Base-by-base conservation (phyloP, 768 basidiomycete genomes). In the Suillus paluster region DNA sequence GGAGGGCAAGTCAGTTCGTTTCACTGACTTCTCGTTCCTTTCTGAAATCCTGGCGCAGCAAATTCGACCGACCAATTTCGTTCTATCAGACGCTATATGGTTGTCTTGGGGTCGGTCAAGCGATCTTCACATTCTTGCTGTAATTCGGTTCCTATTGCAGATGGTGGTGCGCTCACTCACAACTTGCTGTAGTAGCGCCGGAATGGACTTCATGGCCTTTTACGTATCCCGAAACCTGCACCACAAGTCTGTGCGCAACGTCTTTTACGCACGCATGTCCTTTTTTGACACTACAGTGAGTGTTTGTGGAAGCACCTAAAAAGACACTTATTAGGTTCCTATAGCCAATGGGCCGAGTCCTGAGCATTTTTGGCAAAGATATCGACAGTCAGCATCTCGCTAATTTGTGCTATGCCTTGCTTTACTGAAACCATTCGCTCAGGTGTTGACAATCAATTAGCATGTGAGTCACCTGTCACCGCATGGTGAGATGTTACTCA, bases 181-280 rank as follows among this genome's bases (percentile, higher is more conserved):
- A 44, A 44, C 42, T 44, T 21, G 48, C 10, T 63, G 25, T 55
- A 86, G 86, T 46, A 86, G 86, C 5, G 71, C 80, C 11, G 75
- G 77, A 4, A 81, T 87, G 66, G 87, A 87, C 63, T 72, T 83
- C 19, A 77, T 90, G 71, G 83, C 85, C 1, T 83, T 80, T 68
- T 79, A 81, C 58, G 87, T 87, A 5, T 89, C 89, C 1, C 80
- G 79, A 61, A 87, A 86, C 62, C 75, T 92, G 2, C 89, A 92
- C 68, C 78, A 82, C 53, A 71, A 79, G 50, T 83, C 87, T 0
- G 78, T 89, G 27, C 72, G 73, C 30, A 83, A 84, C 57, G 81
- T 90, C 25, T 86, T 90, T 68, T 81, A 84, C 70, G 89, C 90
- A 0, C 90, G 89, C 0, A 91, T 90, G 86, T 80, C 84, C 1